These are phyloP conservation scores for Fraxinus baroniana DNA, from an alignment of 305 asterid genomes.

Conservation along the genomic window DNA sequence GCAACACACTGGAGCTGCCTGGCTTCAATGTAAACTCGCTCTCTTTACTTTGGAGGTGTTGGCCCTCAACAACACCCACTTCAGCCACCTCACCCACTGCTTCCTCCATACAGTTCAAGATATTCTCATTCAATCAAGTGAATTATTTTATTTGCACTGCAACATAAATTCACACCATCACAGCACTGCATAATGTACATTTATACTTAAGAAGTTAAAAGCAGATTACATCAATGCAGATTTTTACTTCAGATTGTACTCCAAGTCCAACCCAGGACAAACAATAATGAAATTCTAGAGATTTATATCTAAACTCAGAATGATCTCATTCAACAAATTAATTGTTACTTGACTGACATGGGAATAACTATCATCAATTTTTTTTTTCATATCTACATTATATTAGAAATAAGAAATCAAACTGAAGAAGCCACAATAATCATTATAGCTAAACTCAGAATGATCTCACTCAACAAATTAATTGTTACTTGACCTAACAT, in stretches of 20 bases:
- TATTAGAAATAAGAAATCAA: not conserved
- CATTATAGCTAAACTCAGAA: not conserved
- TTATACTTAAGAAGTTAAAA: constrained; percentile 3
- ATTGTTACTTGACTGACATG: not conserved
- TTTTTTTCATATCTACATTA: not conserved
- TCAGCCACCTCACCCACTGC: constrained; percentile 52
- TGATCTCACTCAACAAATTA: not conserved
- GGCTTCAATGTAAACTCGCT: constrained; percentile 48
- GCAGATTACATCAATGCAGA: not conserved
- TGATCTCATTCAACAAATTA: not conserved
- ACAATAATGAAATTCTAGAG: not conserved
- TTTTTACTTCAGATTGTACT: not conserved
- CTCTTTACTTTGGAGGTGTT: constrained; percentile 48
- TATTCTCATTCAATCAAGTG: constrained; percentile 34
- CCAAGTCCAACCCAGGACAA: not conserved
- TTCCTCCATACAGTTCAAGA: constrained; percentile 56
- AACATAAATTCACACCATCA: constrained; percentile 15
- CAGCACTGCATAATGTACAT: constrained; percentile 5
- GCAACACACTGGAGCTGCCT: constrained; percentile 58
- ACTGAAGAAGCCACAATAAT: not conserved
- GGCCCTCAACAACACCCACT: constrained; percentile 37
- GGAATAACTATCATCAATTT: not conserved
- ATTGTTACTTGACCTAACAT: not conserved
- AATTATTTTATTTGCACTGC: constrained; percentile 28
- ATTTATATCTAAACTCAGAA: not conserved